Evolutionary conservation across 768 basidiomycete genomes (phyloP), one percentile per base, ranked within the genome.

Genomic region (Suillus subalutaceus): DNA sequence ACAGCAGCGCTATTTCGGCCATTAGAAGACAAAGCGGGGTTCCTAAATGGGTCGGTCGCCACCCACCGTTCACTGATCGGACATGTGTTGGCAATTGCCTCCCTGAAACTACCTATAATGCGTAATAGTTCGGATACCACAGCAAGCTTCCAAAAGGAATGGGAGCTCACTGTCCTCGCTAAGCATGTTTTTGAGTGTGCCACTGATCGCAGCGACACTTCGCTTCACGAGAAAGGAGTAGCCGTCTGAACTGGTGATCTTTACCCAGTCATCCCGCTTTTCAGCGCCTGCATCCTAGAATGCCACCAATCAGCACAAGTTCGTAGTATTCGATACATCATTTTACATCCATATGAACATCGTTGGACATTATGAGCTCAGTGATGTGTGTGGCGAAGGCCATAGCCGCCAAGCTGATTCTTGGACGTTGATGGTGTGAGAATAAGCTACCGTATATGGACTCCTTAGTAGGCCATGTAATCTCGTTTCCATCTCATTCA

Each of bases 181-280:
- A 68, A 97, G 79, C 87, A 91, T 94, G 73, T 86, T 89, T 71
- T 86, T 86, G 77, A 97, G 87, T 0, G 91, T 95, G 12, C 90
- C 93, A 70, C 94, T 96, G 15, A 84, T 83, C 63, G 87, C 82
- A 16, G 92, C 93, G 18, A 94, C 85, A 66, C 86, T 91, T 44
- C 92, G 85, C 61, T 84, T 85, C 60, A 96, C 84, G 64, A 97
- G 84, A 76, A 90, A 97, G 1, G 89, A 85, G 75, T 88, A 94
- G 0, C 93, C 93, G 69, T 97, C 94, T 2, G 81, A 83, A 75
- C 90, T 93, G 50, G 85, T 85, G 12, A 95, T 82, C 44, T 90
- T 85, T 40, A 95, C 87, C 92, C 92, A 96, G 64, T 87, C 88
- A 12, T 82, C 78, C 7, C 68, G 68, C 6, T 71, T 68, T 67